Base-by-base conservation (phyloP, 495 filamentous ascomycete species). In the Daldinia grandis region DNA sequence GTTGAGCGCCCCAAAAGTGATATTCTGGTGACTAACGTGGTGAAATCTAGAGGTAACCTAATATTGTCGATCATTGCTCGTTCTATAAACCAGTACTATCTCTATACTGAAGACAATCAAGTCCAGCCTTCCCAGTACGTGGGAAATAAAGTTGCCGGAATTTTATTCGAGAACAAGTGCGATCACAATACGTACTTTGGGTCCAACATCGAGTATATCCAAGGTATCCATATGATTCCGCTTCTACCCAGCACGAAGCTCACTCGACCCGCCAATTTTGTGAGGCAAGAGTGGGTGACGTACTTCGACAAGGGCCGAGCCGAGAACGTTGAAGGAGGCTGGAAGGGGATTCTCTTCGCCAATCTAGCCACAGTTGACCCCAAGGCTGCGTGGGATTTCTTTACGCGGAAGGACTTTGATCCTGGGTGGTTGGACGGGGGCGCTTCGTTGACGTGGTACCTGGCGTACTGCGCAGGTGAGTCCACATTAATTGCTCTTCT, bases 191-290 rank as follows among this genome's bases (percentile, higher is more conserved):
- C 95, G 1, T 98, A 95, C 81, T 99, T 99, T 74, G 94, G 94
- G 9, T 75, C 76, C 58, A 90, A 92, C 62, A 81, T 87, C 2
- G 93, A 97, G 81, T 97, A 89, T 75, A 88, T 98, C 65, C 90
- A 99, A 79, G 95, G 91, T 57, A 98, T 99, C 64, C 95, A 99
- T 81, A 99, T 99, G 95, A 80, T 99, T 38, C 95, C 96, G 1
- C 83, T 97, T 53, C 85, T 92, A 35, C 92, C 95, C 1, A 84
- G 83, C 61, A 89, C 88, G 0, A 81, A 89, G 17, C 87, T 91
- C 59, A 90, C 89, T 3, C 89, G 96, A 17, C 83, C 83, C 1
- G 72, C 76, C n/a, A 79, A 80, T 0, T 98, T 97, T 70, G 93
- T 96, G 3, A 76, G 76, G 19, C 86, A 97, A 78, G 95, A 99